Conservation (phyloP, 306 rosid species). For the Argentina anserina region DNA sequence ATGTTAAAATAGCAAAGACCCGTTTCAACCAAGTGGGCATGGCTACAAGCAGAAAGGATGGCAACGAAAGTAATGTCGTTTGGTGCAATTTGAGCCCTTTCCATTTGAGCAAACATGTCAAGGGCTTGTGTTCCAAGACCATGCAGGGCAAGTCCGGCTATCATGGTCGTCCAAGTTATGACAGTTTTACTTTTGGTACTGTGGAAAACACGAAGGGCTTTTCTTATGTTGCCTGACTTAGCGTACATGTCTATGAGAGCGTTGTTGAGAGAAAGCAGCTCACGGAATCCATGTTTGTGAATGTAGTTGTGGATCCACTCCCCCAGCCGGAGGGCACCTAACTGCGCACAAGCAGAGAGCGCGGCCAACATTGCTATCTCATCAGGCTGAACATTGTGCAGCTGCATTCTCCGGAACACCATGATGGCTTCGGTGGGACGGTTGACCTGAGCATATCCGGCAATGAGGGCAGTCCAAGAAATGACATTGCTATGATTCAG, state of each 20-base stretch:
- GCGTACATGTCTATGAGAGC: conserved; percentile 75
- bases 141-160: conserved; percentile 68
- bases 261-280: conserved; percentile 43
- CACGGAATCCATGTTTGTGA: conserved; percentile 32
- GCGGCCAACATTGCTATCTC: conserved; percentile 51
- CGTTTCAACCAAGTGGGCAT: conserved; percentile 52
- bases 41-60: conserved; percentile 74
- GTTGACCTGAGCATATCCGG: conserved; percentile 43
- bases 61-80: conserved; percentile 59
- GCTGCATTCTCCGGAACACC: conserved; percentile 52
- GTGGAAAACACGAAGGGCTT: conserved; percentile 34
- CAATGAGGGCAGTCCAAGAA: conserved; percentile 61
- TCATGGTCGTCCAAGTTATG: conserved; percentile 65
- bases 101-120: conserved; percentile 48
- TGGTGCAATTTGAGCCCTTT: conserved; percentile 45
- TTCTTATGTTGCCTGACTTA: conserved; percentile 55
- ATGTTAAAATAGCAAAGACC: conserved; percentile 39
- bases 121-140: conserved; percentile 64
- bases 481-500: conserved; percentile 34
- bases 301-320: conserved; percentile 61
- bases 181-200: conserved; percentile 44
- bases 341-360: conserved; percentile 67
- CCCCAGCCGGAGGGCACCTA: conserved; percentile 67
- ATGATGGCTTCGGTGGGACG: conserved; percentile 48
- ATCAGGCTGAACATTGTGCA: conserved; percentile 55